These are phyloP conservation scores for Oryza nivara DNA, from an alignment of 176 grass and related monocot genomes.

Conservation along the genomic window DNA sequence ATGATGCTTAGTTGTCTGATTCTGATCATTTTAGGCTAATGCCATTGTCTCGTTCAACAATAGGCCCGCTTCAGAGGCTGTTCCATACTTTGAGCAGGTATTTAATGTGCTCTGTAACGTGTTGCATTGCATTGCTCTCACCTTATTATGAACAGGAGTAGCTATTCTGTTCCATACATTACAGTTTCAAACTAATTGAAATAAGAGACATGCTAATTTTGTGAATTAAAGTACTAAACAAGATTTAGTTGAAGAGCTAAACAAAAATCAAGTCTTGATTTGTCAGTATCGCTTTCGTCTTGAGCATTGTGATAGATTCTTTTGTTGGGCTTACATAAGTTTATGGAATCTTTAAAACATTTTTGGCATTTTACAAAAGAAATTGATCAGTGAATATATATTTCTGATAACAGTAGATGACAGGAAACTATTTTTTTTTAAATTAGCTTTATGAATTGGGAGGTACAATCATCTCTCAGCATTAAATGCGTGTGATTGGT, in stretches of 20 bases:
- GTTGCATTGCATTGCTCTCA: background rate
- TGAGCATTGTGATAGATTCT: background rate
- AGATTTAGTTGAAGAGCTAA: background rate
- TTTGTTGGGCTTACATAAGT: background rate
- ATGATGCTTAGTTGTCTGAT: background rate
- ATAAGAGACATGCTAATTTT: background rate
- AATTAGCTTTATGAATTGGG: background rate
- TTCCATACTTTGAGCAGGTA: constrained; percentile 98
- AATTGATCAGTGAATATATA: background rate
- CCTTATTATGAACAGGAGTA: constrained; percentile 8
- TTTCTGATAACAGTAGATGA: background rate
- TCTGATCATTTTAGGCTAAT: constrained; percentile 76
- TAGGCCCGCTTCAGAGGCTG: constrained; percentile 79
- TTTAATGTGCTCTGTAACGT: background rate
- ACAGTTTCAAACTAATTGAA: constrained; percentile 3
- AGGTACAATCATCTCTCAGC: no score
- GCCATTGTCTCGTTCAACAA: constrained; percentile 97
- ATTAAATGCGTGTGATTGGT: no score
- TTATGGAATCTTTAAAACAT: background rate
- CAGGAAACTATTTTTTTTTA: background rate
- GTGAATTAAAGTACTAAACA: background rate
- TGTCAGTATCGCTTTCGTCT: background rate
- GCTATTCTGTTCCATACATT: background rate
- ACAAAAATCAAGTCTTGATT: background rate
- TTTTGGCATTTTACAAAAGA: background rate